These are phyloP conservation scores for Chlamydomonas eustigma DNA, from an alignment of 139 green algal genomes.

Conservation along the genomic window DNA sequence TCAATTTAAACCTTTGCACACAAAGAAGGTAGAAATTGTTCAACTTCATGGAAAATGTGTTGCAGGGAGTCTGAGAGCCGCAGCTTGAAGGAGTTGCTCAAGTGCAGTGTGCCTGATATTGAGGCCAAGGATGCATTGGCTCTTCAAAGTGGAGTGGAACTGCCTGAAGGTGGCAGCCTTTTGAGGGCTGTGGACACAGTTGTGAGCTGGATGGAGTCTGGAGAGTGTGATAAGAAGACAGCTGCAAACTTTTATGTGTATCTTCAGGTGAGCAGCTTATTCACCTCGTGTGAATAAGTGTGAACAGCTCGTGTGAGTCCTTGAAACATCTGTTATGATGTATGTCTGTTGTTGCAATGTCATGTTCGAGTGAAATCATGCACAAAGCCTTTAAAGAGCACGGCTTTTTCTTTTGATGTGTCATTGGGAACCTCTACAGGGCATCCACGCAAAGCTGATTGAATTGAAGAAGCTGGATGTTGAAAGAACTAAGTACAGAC, in stretches of 20 bases:
- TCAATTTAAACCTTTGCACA: too few species aligned
- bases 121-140: neutral
- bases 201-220: neutral
- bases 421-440: neutral
- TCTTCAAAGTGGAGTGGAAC: neutral
- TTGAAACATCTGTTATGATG: too few species aligned
- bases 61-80: slow-evolving; percentile 2
- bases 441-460: neutral
- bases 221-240: slow-evolving; percentile 6
- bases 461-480: neutral
- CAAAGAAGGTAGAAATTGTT: too few species aligned
- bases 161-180: slow-evolving; percentile 2
- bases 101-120: neutral
- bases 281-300: too few species aligned
- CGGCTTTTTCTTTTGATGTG: neutral
- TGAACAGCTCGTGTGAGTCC: too few species aligned
- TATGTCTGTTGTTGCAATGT: too few species aligned
- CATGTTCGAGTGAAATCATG: too few species aligned
- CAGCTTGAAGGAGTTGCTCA: slow-evolving; percentile 8
- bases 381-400: too few species aligned
- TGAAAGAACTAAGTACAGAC: neutral
- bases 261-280: slow-evolving; percentile 12
- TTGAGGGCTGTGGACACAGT: slow-evolving; percentile 1
- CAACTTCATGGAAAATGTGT: too few species aligned
- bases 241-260: slow-evolving; percentile 8